Base-by-base conservation (phyloP, 2,329 filamentous ascomycete genomes). In the Trichophyton rubrum region DNA sequence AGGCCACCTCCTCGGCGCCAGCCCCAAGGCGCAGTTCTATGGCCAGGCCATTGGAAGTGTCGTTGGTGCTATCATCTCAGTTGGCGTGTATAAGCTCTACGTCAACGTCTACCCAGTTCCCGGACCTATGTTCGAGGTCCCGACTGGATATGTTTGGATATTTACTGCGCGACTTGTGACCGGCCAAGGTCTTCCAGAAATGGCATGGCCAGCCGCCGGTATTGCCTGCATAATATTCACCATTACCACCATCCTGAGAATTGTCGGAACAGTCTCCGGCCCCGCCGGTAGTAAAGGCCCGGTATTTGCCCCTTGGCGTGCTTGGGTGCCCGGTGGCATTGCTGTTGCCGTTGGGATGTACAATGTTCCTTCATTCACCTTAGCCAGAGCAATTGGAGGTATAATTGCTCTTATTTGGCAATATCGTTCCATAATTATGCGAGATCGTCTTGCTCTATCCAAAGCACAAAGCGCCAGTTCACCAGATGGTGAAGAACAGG, bases 291-390 rank as follows among this genome's bases (percentile, higher is more conserved):
- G 69, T 3, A 66, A 63, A 5, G 72, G 15, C 71, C 71, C 47
- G 65, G 68, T 59, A 68, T 63, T 61, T 67, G 67, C 72, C 0
- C 67, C 68, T 4, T 95, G 89, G 90, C 80, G 88, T 67, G 77
- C 84, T 1, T 88, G 84, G 70, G 79, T 99, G 11, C 93, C 93
- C 0, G 92, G 93, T 5, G 93, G 93, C 0, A 96, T 99, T 68
- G 92, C 93, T 2, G 92, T 99, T 20, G 93, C 93, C 43, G 90
- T 96, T 68, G 91, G 93, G 56, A 99, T 99, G 85, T 99, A 97
- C 75, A 99, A 97, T 68, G 90, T 92, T 0, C 93, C 93, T 0
- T 95, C 90, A 0, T 99, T 99, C 70, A 99, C 93, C 0, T 78
- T 99, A 41, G 91, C 93, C 0, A 80, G 93, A 63, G 88, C 90